Evolutionary conservation across 2,329 filamentous ascomycete genomes (phyloP).

Genomic region (Fusarium begoniae): DNA sequence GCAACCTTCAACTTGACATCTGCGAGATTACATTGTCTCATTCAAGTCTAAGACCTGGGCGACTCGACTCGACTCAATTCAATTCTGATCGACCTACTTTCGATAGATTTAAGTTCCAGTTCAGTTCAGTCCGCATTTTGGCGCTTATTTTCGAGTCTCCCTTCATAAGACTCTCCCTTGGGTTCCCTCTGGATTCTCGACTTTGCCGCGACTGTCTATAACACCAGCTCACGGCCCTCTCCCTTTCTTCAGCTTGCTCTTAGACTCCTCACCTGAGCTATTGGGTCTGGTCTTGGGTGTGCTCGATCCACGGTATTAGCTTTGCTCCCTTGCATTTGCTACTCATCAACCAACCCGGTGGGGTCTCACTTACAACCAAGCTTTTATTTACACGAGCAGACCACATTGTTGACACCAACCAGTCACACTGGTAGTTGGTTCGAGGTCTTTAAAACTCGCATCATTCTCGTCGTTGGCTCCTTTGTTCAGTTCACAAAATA

Average conservation of each 20-base stretch:
- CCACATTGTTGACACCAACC: slow-evolving; percentile 17
- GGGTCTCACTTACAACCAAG: slow-evolving; percentile 29
- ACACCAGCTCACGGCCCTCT: slow-evolving; percentile 4
- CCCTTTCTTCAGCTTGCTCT: slow-evolving; percentile 9
- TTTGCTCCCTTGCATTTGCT: slow-evolving; percentile 34
- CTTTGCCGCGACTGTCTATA: slow-evolving; percentile 22
- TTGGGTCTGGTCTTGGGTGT: slow-evolving; percentile 11
- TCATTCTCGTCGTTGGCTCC: slow-evolving; percentile 8
- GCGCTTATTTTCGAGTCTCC: slow-evolving; percentile 16
- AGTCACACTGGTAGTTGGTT: slow-evolving; percentile 16
- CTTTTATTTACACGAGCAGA: slow-evolving; percentile 12
- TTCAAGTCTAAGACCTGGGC: slow-evolving; percentile 25
- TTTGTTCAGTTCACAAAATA: slow-evolving; percentile 19
- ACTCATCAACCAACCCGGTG: slow-evolving; percentile 14
- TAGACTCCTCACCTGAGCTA: slow-evolving; percentile 15
- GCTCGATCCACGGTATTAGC: slow-evolving; percentile 24
- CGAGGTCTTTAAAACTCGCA: neutral
- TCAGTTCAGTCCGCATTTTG: slow-evolving; percentile 1
- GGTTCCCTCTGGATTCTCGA: slow-evolving; percentile 10
- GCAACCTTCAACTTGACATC: slow-evolving; percentile 17
- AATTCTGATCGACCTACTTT: slow-evolving; percentile 15
- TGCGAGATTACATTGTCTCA: slow-evolving; percentile 36
- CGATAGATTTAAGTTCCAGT: slow-evolving; percentile 24
- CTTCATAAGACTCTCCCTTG: slow-evolving; percentile 31
- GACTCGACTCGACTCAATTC: slow-evolving; percentile 5